Base-by-base conservation (phyloP, 306 rosid species). In the Mimosa bimucronata region DNA sequence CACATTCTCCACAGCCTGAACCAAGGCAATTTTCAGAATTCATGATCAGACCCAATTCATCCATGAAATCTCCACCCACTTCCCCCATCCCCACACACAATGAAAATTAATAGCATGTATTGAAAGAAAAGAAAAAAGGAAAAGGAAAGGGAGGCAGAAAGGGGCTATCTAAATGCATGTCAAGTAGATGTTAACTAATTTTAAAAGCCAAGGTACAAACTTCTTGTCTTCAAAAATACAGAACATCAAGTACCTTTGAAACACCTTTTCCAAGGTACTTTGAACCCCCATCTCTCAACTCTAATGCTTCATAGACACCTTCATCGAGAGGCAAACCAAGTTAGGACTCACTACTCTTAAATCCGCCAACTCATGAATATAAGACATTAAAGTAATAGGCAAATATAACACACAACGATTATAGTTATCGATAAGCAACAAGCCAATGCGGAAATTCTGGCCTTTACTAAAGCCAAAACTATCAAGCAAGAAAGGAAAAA, bases 191-290 rank as follows among this genome's bases (percentile, higher is more conserved):
- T 52, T 14, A 69, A 14, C 25, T 48, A 19, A 25, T 26, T 60
- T 14, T 61, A 13, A 76, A n/a, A 73, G 58, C 58, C 18, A 44
- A 12, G 29, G 55, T 69, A 52, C 31, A 21, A 41, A 23, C 26
- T 23, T 12, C 37, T 21, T n/a, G 65, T 25, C 38, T 21, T 72
- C 21, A n/a, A n/a, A n/a, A n/a, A n/a, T n/a, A n/a, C n/a, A n/a
- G n/a, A n/a, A n/a, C n/a, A 71, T 16, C 42, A 65, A 34, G 38
- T 71, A 93, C 99, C 99, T 93, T 96, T 4, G 55, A 82, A 21
- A 96, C 99, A 80, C 99, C 99, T 86, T 96, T 96, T 73, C 98
- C 99, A 71, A 96, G 99, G 86, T 93, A 96, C 73, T 93, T 97
- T 15, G 90, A 83, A 3, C 99, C 99, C 37, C 99, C 99, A 81